Evolutionary conservation across 2,329 filamentous ascomycete species (phyloP).

Genomic region (Fusarium denticulatum): DNA sequence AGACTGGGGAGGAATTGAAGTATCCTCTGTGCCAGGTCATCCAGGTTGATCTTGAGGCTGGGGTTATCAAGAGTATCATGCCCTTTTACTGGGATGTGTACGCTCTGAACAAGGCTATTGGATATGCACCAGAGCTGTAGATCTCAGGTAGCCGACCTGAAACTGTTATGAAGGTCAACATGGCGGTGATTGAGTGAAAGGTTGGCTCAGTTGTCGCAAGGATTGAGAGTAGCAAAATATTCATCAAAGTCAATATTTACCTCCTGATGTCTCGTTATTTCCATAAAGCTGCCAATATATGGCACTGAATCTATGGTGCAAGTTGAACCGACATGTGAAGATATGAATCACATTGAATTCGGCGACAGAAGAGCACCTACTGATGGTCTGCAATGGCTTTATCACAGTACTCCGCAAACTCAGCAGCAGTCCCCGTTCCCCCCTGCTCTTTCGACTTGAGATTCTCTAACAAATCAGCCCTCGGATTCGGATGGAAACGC

Average conservation of each 20-base stretch:
- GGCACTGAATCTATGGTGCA: accelerated
- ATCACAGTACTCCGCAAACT: slow-evolving; percentile 20
- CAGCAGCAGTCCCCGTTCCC: slow-evolving; percentile 9
- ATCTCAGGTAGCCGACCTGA: background rate
- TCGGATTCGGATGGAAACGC: slow-evolving; percentile 1
- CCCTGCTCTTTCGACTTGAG: slow-evolving; percentile 11
- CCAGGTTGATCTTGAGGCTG: slow-evolving; percentile 47
- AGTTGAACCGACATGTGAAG: background rate
- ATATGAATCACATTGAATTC: background rate
- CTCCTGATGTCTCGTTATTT: background rate
- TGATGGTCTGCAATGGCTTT: background rate
- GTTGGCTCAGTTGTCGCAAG: background rate
- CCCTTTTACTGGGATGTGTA: slow-evolving; percentile 52
- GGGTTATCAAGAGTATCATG: slow-evolving; percentile 44
- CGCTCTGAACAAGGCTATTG: slow-evolving; percentile 35
- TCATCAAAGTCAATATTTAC: background rate
- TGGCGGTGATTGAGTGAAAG: background rate
- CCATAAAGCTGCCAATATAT: background rate
- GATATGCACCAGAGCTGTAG: slow-evolving; percentile 11
- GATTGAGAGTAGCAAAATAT: background rate
- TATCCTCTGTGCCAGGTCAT: slow-evolving; percentile 46
- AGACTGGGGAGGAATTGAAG: slow-evolving; percentile 44
- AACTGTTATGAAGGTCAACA: background rate
- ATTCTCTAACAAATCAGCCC: slow-evolving; percentile 9
- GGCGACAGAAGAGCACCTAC: background rate